Base-by-base conservation (phyloP, 257 asterid species). In the Galeopsis tetrahit region DNA sequence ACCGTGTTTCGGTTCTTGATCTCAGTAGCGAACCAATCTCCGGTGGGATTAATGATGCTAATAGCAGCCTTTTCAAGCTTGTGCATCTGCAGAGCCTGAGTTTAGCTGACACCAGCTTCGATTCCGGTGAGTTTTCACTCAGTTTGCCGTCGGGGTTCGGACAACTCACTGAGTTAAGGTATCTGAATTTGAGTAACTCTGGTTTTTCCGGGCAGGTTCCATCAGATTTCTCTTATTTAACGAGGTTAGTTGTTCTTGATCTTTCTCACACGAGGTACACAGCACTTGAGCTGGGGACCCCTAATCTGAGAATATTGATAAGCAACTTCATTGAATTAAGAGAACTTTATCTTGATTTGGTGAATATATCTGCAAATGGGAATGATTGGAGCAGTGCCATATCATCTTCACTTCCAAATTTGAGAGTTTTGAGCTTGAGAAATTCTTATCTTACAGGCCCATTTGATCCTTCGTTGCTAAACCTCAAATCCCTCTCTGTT, bases 341-440 rank as follows among this genome's bases (percentile, higher is more conserved):
- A 63, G 87, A 86, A 10, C 79, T 86, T 76, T 69, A 82, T 72
- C 88, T 88, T 58, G 89, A 86, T 70, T 40, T 69, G 28, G 88
- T 81, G 17, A 75, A 88, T 66, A 55, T 86, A 2, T 88, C 89
- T 53, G 75, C 85, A 0, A 74, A 74, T 28, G 79, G 80, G 44
- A 14, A 7, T 55, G 75, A 73, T 4, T 86, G 89, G 88, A 59
- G 84, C 73, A 69, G 62, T 51, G 84, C 84, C 38, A 8, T 88
- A 21, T 73, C 88, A 14, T 81, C 82, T 14, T 62, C 72, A 56
- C 8, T 88, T 11, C 89, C 84, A 0, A 62, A 85, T 53, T 69
- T 88, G 32, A 68, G 64, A 14, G 79, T 82, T 46, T 69, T 88
- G 83, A 88, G 89, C 82, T 60, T 86, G 80, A 35, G 76, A 17